Evolutionary conservation across 352 stramenopile genomes (phyloP).

Genomic region (Thraustochytrium sp.): DNA sequence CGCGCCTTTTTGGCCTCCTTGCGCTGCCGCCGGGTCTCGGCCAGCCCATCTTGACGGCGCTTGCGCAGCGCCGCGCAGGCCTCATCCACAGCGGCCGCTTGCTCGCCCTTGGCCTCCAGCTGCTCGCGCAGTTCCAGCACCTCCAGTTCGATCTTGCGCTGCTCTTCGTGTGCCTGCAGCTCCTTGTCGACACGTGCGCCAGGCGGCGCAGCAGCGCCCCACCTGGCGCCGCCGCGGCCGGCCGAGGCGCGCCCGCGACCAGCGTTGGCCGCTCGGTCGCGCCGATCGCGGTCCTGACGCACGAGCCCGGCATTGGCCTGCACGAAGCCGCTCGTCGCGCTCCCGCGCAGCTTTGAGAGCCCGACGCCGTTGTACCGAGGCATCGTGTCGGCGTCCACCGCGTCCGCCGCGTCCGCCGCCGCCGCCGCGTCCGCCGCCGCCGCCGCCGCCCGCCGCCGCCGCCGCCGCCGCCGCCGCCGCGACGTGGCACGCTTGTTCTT

Average conservation of each 20-base stretch:
- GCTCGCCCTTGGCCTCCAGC: constrained; percentile 66
- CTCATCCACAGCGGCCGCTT: constrained; percentile 64
- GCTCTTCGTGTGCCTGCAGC: constrained; percentile 68
- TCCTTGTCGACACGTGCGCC: constrained; percentile 59
- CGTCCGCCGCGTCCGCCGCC: no score
- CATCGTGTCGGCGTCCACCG: no score
- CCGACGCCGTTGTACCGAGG: constrained; percentile 84
- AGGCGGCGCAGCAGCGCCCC: not conserved
- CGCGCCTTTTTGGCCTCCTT: constrained; percentile 2
- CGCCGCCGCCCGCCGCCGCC: no score
- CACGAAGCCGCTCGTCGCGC: constrained; percentile 77
- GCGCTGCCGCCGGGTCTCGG: not conserved
- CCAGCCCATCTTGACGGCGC: not conserved
- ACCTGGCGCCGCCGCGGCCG: not conserved
- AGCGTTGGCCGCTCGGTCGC: constrained; percentile 13
- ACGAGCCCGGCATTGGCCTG: constrained; percentile 73
- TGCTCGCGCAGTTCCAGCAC: constrained; percentile 67
- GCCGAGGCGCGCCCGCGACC: not conserved
- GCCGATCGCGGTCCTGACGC: constrained; percentile 44
- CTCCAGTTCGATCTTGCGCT: constrained; percentile 68
- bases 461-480: no score
- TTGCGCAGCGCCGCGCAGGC: constrained; percentile 46
- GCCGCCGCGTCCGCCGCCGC: no score
- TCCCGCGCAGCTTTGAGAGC: constrained; percentile 69
- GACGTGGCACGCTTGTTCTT: no score